Evolutionary conservation across 1,284 basidiomycete species (phyloP), one percentile per base, ranked within the genome.

Genomic region (Caloboletus inedulis): DNA sequence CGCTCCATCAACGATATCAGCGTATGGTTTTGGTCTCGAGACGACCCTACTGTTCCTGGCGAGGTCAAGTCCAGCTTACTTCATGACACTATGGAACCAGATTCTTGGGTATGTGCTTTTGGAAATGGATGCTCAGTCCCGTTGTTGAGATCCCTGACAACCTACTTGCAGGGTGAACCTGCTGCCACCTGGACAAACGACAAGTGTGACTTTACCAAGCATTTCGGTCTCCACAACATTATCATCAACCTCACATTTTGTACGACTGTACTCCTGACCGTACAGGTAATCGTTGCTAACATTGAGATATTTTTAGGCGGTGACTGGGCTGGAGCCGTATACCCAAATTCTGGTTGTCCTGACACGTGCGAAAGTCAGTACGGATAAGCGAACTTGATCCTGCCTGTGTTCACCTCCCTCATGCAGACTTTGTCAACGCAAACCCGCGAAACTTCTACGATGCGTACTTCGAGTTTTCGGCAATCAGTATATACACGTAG

Each of bases 391-490:
- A 27, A 4, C 27, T 2, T 37, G 27, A 52, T 50, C 29, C 34
- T 36, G 31, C 29, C 2, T 27, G 21, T 30, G 30, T 23, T 45
- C 33, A 55, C 18, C 18, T 30, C 25, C 51, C 31, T 21, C 7
- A 4, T 27, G 19, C 49, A 73, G 74, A 65, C 7, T 63, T 45
- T 29, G 63, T 62, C 7, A 37, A 65, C 44, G 25, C 30, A 29
- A 75, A 78, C 56, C 80, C 81, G 1, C 50, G 55, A 0, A 75
- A 72, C 12, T 81, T 82, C 63, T 52, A 45, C 14, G 67, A 79
- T 41, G 78, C 81, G 2, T 82, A 77, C 69, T 82, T 79, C 69
- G 75, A 79, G 35, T 69, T 83, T 61, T 74, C 74, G 44, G 69
- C 73, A 12, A 61, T 83, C 41, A 72, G 74, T 37, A 69, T 82